Evolutionary conservation across 179 eudicot species (phyloP), one percentile per base, ranked within the genome.

Genomic region (Silene noctiflora): DNA sequence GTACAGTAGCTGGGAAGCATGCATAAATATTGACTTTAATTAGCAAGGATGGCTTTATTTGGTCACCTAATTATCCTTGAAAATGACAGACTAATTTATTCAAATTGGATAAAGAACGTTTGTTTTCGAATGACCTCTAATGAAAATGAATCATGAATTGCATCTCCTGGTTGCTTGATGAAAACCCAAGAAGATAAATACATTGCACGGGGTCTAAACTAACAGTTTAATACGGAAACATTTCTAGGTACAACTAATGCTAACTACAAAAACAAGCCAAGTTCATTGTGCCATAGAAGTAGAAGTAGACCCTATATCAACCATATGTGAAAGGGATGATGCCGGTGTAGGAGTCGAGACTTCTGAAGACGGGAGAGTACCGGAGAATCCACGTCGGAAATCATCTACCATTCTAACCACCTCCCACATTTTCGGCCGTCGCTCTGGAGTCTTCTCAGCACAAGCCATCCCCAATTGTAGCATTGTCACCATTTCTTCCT

Each of bases 401-500:
- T 86, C 93, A 81, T 91, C 96, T 69, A 88, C 75, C 87, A 87
- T 87, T 66, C 65, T 83, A 39, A 82, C 80, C 19, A 91, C 88
- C 6, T 88, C 90, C 17, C 33, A 60, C 86, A 89, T 91, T 66
- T 80, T 87, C 0, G 98, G 98, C 67, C 98, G 81, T 82, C 86
- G 85, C 16, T 87, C 95, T 0, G 96, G 89, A 75, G 78, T 79
- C 35, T 85, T 78, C 0, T 78, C 79, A 9, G 86, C 88, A 51
- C 96, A 93, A 19, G 87, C 74, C 86, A 93, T 71, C 27, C 89
- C 96, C 63, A 93, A 67, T 59, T 91, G 97, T 71, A 93, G 51
- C 95, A 93, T 87, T 65, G 88, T 83, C 21, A 91, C 97, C 97
- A 93, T 87, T 75, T 93, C 94, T 67, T 91, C 94, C 77, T 91